Evolutionary conservation across 805 yeast genomes (phyloP).

Genomic region (Nakazawaea peltata): DNA sequence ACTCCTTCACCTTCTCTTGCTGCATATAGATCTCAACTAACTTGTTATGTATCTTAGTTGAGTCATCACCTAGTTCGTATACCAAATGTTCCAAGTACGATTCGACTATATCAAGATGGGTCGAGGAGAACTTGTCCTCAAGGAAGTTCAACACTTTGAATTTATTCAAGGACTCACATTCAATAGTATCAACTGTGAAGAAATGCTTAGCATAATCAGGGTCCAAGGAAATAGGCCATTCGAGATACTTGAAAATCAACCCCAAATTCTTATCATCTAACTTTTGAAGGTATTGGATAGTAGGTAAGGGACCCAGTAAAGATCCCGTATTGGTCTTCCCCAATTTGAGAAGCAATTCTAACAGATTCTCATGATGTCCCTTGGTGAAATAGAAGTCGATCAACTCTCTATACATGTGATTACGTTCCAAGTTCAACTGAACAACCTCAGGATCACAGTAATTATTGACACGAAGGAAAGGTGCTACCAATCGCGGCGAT

Average conservation of each 20-base stretch:
- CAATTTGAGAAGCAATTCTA: constrained; percentile 44
- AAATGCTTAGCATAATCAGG: constrained; percentile 33
- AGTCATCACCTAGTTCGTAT: constrained; percentile 27
- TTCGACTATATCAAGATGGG: constrained; percentile 24
- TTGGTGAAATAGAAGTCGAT: constrained; percentile 72
- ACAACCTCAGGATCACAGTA: constrained; percentile 63
- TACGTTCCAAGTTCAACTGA: constrained; percentile 37
- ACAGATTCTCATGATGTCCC: constrained; percentile 54
- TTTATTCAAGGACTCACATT: constrained; percentile 51
- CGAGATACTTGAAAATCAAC: constrained; percentile 48
- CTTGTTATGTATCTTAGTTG: constrained; percentile 31
- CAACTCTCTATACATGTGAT: constrained; percentile 53
- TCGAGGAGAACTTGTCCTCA: constrained; percentile 18
- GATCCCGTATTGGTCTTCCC: constrained; percentile 13
- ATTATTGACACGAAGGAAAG: constrained; percentile 71
- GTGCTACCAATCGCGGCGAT: constrained; percentile 69
- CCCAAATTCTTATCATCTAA: constrained; percentile 40
- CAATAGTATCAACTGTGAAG: constrained; percentile 59
- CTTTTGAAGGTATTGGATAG: constrained; percentile 51
- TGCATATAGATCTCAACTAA: constrained; percentile 38
- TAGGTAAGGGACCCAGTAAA: constrained; percentile 31
- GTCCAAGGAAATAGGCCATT: constrained; percentile 38
- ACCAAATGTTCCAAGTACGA: constrained; percentile 48
- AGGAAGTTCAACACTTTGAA: constrained; percentile 46
- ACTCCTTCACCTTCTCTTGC: constrained; percentile 15